phyloP scores from a whole-genome alignment of 2,329 filamentous ascomycete genomes.

The Alternaria triticimaculans region DNA sequence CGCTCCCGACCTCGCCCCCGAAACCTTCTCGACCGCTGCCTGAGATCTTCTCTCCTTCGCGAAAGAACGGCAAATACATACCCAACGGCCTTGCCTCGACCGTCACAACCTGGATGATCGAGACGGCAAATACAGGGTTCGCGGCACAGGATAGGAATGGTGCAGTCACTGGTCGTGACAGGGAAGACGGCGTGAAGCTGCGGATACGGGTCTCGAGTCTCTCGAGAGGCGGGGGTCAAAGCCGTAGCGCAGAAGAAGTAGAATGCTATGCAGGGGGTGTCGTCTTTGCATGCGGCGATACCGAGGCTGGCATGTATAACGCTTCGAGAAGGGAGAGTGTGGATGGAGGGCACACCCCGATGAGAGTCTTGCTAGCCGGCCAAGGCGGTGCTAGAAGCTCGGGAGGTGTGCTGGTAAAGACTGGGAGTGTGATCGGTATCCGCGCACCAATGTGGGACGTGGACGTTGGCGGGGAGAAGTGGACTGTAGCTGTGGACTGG shows the following conservation, averaged over 20 bases:
- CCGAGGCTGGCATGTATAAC: constrained; percentile 22
- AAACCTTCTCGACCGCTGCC: constrained; percentile 51
- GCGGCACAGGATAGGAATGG: constrained; percentile 18
- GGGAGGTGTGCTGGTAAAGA: constrained; percentile 29
- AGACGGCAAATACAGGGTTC: constrained; percentile 41
- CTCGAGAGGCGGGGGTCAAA: background rate
- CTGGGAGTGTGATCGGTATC: constrained; percentile 43
- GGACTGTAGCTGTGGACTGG: constrained; percentile 55
- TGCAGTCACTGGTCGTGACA: constrained; percentile 24
- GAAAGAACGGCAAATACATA: constrained; percentile 58
- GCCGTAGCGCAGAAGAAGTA: constrained; percentile 5
- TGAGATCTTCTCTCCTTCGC: constrained; percentile 61
- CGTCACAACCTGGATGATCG: constrained; percentile 60
- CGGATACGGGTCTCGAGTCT: constrained; percentile 11
- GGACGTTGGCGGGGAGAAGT: constrained; percentile 41
- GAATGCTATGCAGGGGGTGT: constrained; percentile 31
- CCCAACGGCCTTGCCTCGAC: constrained; percentile 58
- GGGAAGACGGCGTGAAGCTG: constrained; percentile 35
- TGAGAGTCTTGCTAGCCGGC: constrained; percentile 38
- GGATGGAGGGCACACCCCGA: background rate
- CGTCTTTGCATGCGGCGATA: constrained; percentile 29
- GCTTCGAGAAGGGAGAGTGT: constrained; percentile 8
- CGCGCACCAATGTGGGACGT: constrained; percentile 53
- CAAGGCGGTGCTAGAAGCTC: constrained; percentile 28
- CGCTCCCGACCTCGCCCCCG: constrained; percentile 35